Evolutionary conservation across 768 basidiomycete species (phyloP), one percentile per base, ranked within the genome.

Genomic region (Rhodotorula diobovata): DNA sequence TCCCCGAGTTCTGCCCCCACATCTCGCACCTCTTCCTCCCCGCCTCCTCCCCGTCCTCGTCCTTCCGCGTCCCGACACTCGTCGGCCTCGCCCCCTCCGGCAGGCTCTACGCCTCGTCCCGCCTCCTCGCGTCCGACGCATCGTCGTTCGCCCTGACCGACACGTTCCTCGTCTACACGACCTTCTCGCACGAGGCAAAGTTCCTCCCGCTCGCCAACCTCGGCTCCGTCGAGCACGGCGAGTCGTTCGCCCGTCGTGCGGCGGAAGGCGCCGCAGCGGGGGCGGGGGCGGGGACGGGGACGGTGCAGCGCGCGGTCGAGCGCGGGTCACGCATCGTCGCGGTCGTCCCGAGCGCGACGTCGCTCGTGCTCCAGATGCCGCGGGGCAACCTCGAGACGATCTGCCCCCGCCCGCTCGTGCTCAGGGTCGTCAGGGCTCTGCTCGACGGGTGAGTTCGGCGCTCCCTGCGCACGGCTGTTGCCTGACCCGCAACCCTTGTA

Each of bases 311-410:
- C 51, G 85, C 90, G 30, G 86, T 97, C 2, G 96, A 99, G 80
- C 83, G 96, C 41, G 96, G 96, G 8, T 88, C 91, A 14, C 82
- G 89, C 68, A 93, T 97, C 45, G 93, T 98, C 9, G 87, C 89
- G 0, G 90, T 89, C 21, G 88, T 96, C 1, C 89, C 93, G 1
- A 92, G 88, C 68, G 82, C 87, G 15, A 97, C 94, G 91, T 88
- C 85, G 76, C 80, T 99, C 45, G 90, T 98, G 0, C 82, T 99
- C 18, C 96, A 99, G 81, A 98, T 98, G 95, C 96, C 95, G 0
- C 83, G 96, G 74, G 96, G 96, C 1, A 98, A 98, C 80, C 78
- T 99, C 70, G 96, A 99, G 82, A 97, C 93, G 1, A 88, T 99
- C 63, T 91, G 89, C 76, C 96, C 96, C 7, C 84, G 96, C 54